phyloP scores from a whole-genome alignment of 305 asterid genomes.

The Caryopteris hybrid region DNA sequence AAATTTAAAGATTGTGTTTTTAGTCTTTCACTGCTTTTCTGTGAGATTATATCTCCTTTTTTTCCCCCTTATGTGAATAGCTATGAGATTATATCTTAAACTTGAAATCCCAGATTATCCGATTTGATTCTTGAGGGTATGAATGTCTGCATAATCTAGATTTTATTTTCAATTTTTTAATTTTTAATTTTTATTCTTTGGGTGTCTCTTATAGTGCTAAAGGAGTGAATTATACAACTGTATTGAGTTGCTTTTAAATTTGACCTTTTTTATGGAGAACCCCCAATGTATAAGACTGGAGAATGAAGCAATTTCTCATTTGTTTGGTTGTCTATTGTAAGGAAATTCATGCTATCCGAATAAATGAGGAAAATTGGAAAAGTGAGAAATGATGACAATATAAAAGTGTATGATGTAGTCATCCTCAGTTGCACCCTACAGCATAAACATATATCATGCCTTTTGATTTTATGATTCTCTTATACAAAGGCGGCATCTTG shows the following conservation, averaged over 20 bases:
- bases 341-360: neutral
- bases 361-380: neutral
- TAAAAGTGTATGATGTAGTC: neutral
- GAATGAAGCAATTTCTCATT: neutral
- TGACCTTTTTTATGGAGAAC: neutral
- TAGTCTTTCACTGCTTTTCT: neutral
- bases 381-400: conserved; percentile 12
- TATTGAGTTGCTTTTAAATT: neutral
- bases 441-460: neutral
- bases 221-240: neutral
- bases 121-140: neutral
- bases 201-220: neutral
- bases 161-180: neutral
- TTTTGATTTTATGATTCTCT: conserved; percentile 5
- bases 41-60: neutral
- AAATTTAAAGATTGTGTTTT: neutral
- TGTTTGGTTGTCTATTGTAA: neutral
- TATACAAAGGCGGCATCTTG: neutral
- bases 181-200: no score
- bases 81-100: neutral
- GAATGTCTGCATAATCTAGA: neutral
- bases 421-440: conserved; percentile 6
- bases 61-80: neutral
- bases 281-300: neutral
- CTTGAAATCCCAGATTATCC: neutral